A percentile compares a stretch with the other conserved stretches of the same genome.
phyloP scores from a whole-genome alignment of 306 rosid species.

The Astragalus glycyphyllos region DNA sequence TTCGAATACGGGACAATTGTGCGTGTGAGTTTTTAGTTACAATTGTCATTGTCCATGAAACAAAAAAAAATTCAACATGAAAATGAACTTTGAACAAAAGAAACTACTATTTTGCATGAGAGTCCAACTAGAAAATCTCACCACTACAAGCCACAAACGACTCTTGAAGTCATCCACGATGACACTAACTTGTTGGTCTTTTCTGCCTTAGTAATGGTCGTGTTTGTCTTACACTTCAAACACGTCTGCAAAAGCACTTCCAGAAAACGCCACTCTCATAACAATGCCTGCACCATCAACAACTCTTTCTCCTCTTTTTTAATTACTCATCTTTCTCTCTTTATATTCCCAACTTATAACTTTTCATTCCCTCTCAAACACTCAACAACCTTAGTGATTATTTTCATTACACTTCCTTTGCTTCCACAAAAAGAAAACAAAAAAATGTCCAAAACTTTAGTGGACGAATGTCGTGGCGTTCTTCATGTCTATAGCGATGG shows the following conservation, averaged over 20 bases:
- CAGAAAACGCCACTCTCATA: slow-evolving; percentile 17
- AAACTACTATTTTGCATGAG: background rate
- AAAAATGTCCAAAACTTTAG: slow-evolving; percentile 45
- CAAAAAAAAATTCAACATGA: too few relatives aligned
- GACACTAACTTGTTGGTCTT: too few relatives aligned
- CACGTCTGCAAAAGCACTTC: background rate
- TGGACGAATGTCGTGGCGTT: slow-evolving; percentile 81
- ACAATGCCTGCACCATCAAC: background rate
- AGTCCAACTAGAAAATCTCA: slow-evolving; percentile 1
- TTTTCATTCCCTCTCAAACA: background rate
- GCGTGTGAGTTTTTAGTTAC: too few relatives aligned
- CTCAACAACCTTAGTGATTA: background rate
- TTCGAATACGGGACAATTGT: too few relatives aligned
- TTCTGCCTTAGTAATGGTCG: background rate
- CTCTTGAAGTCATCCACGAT: background rate
- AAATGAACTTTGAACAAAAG: background rate
- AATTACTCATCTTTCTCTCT: background rate
- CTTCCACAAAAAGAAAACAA: background rate
- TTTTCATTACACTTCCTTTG: background rate
- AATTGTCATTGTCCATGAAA: too few relatives aligned
- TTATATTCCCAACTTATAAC: slow-evolving; percentile 14
- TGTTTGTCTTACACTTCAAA: slow-evolving; percentile 38
- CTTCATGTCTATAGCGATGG: slow-evolving; percentile 85
- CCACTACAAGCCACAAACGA: slow-evolving; percentile 4
- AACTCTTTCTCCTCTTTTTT: background rate